Evolutionary conservation across 2,329 filamentous ascomycete genomes (phyloP).

Genomic region (Aphanocladium album): DNA sequence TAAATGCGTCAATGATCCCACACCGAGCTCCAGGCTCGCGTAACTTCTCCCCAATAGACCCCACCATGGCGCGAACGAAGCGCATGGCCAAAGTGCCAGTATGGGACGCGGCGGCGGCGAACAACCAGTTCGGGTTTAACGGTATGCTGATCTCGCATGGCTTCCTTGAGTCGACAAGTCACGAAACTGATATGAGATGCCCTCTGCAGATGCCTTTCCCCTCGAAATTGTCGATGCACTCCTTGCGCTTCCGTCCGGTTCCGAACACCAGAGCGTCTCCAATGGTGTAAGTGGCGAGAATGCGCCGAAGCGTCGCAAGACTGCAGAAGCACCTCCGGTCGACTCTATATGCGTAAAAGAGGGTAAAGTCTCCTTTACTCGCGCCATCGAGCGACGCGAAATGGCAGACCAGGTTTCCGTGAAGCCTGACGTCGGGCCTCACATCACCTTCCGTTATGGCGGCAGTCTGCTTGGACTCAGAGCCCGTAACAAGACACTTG

Average conservation of each 20-base stretch:
- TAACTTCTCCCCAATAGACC: neutral
- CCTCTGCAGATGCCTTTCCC: conserved; percentile 21
- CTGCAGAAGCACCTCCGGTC: conserved; percentile 7
- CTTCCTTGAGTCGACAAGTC: neutral
- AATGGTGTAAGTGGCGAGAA: conserved; percentile 11
- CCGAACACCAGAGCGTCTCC: conserved; percentile 10
- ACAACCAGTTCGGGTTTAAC: conserved; percentile 5
- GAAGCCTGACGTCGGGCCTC: conserved; percentile 19
- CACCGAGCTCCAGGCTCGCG: neutral
- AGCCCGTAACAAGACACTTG: neutral
- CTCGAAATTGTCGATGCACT: conserved; percentile 20
- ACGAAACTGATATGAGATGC: neutral
- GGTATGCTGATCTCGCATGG: neutral
- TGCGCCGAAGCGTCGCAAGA: conserved; percentile 29
- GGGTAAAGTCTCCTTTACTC: conserved; percentile 22
- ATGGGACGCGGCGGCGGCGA: neutral
- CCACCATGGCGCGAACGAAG: neutral
- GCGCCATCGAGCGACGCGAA: conserved; percentile 18
- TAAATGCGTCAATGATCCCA: neutral
- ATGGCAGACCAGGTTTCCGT: conserved; percentile 9
- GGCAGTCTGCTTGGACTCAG: neutral
- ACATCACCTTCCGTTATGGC: conserved; percentile 2
- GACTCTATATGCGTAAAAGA: conserved; percentile 24
- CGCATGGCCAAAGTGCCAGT: neutral
- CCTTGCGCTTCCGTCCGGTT: conserved; percentile 17